A percentile compares a stretch with the other conserved stretches of the same genome.
These are phyloP conservation scores for Saccharomyces pastorianus DNA, from an alignment of 1,139 yeast species.

Conservation along the genomic window DNA sequence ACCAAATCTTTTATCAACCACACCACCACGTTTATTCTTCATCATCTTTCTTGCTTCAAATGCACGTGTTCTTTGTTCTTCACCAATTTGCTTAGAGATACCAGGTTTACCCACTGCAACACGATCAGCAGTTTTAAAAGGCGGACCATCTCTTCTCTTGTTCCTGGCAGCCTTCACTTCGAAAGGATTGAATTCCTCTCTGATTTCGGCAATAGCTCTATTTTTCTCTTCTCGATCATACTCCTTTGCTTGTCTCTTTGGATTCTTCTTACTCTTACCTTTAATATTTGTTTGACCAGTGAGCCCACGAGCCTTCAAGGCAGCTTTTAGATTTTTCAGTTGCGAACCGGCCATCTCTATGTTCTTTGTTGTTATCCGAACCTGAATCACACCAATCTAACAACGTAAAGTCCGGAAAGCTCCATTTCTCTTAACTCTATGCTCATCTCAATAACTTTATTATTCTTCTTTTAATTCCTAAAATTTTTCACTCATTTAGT, in stretches of 20 bases:
- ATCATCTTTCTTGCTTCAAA: slow-evolving; percentile 54
- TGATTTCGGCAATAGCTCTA: slow-evolving; percentile 49
- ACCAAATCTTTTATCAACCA: slow-evolving; percentile 86
- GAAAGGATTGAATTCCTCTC: slow-evolving; percentile 83
- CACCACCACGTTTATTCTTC: slow-evolving; percentile 68
- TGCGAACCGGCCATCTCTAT: slow-evolving; percentile 78
- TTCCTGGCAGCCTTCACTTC: slow-evolving; percentile 66
- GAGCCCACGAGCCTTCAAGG: slow-evolving; percentile 67
- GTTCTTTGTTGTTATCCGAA: neutral
- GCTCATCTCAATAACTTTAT: slow-evolving; percentile 1
- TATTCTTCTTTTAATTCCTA: neutral
- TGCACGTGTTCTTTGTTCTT: slow-evolving; percentile 60
- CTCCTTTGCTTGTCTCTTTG: slow-evolving; percentile 52
- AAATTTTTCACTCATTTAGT: neutral
- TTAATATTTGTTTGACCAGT: slow-evolving; percentile 72
- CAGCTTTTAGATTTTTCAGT: slow-evolving; percentile 70
- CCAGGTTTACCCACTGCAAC: slow-evolving; percentile 68
- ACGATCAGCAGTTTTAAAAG: slow-evolving; percentile 38
- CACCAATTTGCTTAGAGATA: slow-evolving; percentile 68
- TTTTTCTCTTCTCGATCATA: slow-evolving; percentile 60
- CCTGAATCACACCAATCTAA: neutral
- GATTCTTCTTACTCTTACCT: slow-evolving; percentile 37
- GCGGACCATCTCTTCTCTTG: slow-evolving; percentile 45
- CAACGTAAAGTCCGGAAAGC: neutral
- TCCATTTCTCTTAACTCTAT: neutral